Base-by-base conservation (phyloP, 768 basidiomycete species). In the Serpula lacrymans region DNA sequence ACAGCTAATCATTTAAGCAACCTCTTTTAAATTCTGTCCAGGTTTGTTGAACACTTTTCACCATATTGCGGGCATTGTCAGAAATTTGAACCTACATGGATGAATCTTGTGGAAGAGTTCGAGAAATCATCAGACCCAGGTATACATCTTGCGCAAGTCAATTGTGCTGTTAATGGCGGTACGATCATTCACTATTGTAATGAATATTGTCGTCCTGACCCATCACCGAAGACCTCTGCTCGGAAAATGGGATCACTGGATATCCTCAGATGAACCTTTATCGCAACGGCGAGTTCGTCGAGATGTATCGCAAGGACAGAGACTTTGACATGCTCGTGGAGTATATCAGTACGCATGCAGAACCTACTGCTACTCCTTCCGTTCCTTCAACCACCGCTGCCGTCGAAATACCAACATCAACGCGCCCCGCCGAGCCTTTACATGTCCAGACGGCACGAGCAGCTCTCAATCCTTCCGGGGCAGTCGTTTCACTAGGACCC, bases 11-110 rank as follows among this genome's bases (percentile, higher is more conserved):
- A 17, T 9, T 34, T 10, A 9, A 34, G 10, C 10, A 17, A n/a
- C n/a, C n/a, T n/a, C n/a, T n/a, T n/a, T n/a, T n/a, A n/a, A n/a
- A n/a, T n/a, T n/a, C 33, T 17, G 9, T 13, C 21, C 46, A 73
- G 81, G 81, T 80, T 94, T 43, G 68, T 95, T 35, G 91, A 95
- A 52, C 84, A 88, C 60, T 96, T 79, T 58, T 92, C 88, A 1
- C 93, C 93, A 0, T 84, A 82, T 54, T 96, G 93, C 52, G 57
- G 61, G 4, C 92, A 95, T 55, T 96, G 92, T 61, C 70, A 72
- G 23, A 58, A 65, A 1, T 95, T 96, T 50, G 81, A 79, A 8
- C 84, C 92, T 0, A 90, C 83, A 20, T 96, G 93, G 91, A 69
- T 80, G 30, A 63, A 80, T 34, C 68, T 95, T 6, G 79, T 77